Base-by-base conservation (phyloP, 768 basidiomycete species). In the Suillus subluteus region DNA sequence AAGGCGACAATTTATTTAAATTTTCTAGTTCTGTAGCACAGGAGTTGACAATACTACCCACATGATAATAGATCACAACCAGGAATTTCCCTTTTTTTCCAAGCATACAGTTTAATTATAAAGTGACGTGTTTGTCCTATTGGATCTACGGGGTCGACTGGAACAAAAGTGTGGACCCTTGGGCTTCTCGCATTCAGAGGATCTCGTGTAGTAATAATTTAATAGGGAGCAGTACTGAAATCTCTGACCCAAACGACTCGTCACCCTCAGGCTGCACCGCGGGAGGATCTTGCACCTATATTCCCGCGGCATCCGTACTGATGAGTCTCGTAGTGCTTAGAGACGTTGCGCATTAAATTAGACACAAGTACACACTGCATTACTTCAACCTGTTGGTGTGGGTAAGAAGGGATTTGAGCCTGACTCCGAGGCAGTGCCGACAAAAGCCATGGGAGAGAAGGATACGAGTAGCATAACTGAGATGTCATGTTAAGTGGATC, bases 271-370 rank as follows among this genome's bases (percentile, higher is more conserved):
- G 50, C 26, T 52, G 26, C n/a, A 13, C 23, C 23, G 13, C 12
- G 50, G n/a, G 48, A 26, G 50, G 23, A 52, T 15, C 23, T 52
- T 13, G 48, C 48, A 52, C 6, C 23, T 21, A 13, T n/a, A n/a
- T 12, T 23, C 12, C 48, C 6, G 15, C 2, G 26, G 26, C 8
- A 30, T 30, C 7, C 15, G 15, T 16, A 30, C 26, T 16, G 26
- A 50, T 13, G 23, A 50, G 23, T 52, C 50, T 52, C 26, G 7
- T 52, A 26, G 7, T 26, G 81, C 71, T 88, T 86, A 1, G 81
- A 76, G 44, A 84, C 74, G 37, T 81, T 78, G n/a, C 71, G 73
- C 0, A 86, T 82, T 12, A 85, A 76, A 11, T 79, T 75, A 6
- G 79, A 76, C 15, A 86, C 70, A 72, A 41, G 35, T 59, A 48